These are phyloP conservation scores for Solanum sejunctum DNA, from an alignment of 257 asterid species.

Conservation along the genomic window DNA sequence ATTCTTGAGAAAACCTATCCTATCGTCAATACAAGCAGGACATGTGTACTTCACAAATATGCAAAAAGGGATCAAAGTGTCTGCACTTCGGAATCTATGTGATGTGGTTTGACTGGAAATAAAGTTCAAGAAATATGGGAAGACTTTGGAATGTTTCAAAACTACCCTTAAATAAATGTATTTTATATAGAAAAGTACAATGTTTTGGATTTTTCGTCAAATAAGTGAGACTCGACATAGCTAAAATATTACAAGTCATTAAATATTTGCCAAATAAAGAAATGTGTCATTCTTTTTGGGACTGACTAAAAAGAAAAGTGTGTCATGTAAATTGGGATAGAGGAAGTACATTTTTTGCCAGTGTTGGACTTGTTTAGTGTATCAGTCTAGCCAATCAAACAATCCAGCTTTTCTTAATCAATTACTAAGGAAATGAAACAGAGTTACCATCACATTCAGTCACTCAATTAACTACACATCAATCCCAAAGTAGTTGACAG, in stretches of 20 bases:
- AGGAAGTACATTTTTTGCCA: not conserved
- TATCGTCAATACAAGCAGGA: not conserved
- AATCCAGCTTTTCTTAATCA: not conserved
- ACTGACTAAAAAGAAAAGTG: not conserved
- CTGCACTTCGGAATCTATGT: not conserved
- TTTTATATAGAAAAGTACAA: not conserved
- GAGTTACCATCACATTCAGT: not conserved
- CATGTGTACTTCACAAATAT: not conserved
- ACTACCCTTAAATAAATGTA: not conserved
- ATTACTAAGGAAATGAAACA: not conserved
- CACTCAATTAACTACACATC: not conserved
- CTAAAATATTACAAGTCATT: not conserved
- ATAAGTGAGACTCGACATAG: not conserved
- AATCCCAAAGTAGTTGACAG: not conserved
- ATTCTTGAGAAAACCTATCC: not conserved
- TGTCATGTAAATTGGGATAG: not conserved
- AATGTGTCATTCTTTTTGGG: not conserved
- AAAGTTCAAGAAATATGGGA: not conserved
- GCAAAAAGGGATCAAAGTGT: not conserved
- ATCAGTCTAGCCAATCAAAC: not conserved
- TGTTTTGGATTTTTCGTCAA: not conserved
- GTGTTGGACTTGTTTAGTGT: not conserved
- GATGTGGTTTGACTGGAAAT: no score
- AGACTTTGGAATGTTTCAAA: not conserved
- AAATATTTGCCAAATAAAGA: not conserved